Percentiles rank a stretch among this genome's conserved stretches.
These are phyloP conservation scores for Rhizopogon vulgaris DNA, from an alignment of 768 basidiomycete genomes.

Conservation along the genomic window DNA sequence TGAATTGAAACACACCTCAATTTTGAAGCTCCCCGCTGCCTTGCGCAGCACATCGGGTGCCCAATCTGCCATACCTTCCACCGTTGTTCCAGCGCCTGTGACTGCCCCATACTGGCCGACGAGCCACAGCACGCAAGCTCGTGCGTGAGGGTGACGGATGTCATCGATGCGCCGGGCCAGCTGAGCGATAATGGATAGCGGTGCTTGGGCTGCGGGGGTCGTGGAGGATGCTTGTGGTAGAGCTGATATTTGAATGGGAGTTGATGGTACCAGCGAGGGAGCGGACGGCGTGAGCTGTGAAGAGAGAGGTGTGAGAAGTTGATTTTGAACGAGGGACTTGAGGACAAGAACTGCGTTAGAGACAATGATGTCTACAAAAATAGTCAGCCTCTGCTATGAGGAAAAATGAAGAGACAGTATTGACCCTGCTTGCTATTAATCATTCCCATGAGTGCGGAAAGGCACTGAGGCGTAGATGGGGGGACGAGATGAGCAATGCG, in stretches of 20 bases:
- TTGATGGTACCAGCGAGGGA: constrained; percentile 2
- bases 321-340: constrained; percentile 75
- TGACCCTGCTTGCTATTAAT: constrained; percentile 72
- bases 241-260: not conserved
- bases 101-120: constrained; percentile 79
- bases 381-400: not conserved
- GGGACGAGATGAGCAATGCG: constrained; percentile 65
- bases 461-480: constrained; percentile 62
- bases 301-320: constrained; percentile 33
- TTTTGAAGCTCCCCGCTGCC: constrained; percentile 60
- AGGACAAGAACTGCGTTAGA: constrained; percentile 80
- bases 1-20: constrained; percentile 49
- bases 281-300: constrained; percentile 9
- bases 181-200: constrained; percentile 67
- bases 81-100: constrained; percentile 25
- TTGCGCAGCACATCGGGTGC: constrained; percentile 88
- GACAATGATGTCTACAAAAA: constrained; percentile 61
- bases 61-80: constrained; percentile 66
- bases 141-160: constrained; percentile 72
- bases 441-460: constrained; percentile 71
- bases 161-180: constrained; percentile 75
- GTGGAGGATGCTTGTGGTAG: constrained; percentile 17
- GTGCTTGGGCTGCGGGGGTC: constrained; percentile 26
- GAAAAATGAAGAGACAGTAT: constrained; percentile 14
- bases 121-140: constrained; percentile 89